A percentile compares a stretch with the other conserved stretches of the same genome.
Evolutionary conservation across 352 stramenopile genomes (phyloP).

Genomic region (Globisporangium ultimum): DNA sequence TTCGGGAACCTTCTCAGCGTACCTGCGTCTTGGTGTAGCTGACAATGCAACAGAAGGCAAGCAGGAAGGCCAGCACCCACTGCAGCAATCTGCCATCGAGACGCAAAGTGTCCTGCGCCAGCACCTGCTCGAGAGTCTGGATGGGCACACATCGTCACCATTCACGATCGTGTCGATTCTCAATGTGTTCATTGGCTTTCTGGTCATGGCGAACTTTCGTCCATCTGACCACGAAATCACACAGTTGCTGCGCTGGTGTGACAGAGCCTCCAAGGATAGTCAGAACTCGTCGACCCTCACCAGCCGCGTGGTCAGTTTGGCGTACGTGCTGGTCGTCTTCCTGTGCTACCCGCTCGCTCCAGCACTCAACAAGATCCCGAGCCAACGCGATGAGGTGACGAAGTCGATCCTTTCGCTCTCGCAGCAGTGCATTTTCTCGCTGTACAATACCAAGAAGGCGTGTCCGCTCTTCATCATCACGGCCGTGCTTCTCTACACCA

Average conservation of each 20-base stretch:
- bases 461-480: constrained; percentile 61
- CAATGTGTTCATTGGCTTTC: constrained; percentile 42
- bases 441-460: constrained; percentile 46
- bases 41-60: constrained; percentile 2
- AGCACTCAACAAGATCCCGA: constrained; percentile 49
- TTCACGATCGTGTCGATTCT: constrained; percentile 33
- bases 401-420: constrained; percentile 48
- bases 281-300: constrained; percentile 12
- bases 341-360: constrained; percentile 53
- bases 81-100: constrained; percentile 17
- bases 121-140: constrained; percentile 23
- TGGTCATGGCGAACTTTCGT: constrained; percentile 45
- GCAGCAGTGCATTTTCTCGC: constrained; percentile 50
- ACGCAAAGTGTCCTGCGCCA: constrained; percentile 18
- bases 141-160: constrained; percentile 3
- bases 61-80: constrained; percentile 6
- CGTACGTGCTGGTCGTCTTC: constrained; percentile 52
- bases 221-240: constrained; percentile 43
- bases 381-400: constrained; percentile 55
- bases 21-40: constrained; percentile 13
- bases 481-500: constrained; percentile 67
- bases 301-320: constrained; percentile 40
- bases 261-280: constrained; percentile 30
- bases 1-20: constrained; percentile 10
- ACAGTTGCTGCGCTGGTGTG: constrained; percentile 40